Base-by-base conservation (phyloP, 2,329 filamentous ascomycete genomes). In the Camillea tinctor region DNA sequence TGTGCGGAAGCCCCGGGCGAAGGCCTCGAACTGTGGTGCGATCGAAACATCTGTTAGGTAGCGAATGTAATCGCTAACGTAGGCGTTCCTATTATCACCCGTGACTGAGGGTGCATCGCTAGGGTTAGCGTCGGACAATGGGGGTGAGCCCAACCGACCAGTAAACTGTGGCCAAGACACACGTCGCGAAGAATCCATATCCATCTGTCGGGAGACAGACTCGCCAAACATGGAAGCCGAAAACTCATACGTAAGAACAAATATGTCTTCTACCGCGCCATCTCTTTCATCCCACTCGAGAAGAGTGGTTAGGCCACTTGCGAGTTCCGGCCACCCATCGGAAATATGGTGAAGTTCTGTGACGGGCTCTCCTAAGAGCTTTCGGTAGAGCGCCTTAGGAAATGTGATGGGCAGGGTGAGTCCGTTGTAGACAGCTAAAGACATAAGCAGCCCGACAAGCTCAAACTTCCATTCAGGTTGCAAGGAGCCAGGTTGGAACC, bases 401-500 rank as follows among this genome's bases (percentile, higher is more conserved):
- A 99, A 95, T 1, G 90, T 96, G 50, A 98, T 84, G 0, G 95
- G 95, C 1, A 99, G 80, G 0, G 93, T 97, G 22, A 98, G 81
- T 1, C 94, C 94, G 66, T 99, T 99, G 77, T 95, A 97, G 4
- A 98, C 79, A 4, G 95, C 95, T 19, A 99, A 81, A 1, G 91
- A 96, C 64, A 97, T 82, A n/a, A 98, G 78, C 11, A 97, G 76
- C 1, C 95, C 95, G 30, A 97, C 81, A 20, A 98, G 83, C 74
- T 98, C 92, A 69, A 91, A 98, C 71, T 95, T 95, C 85, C 94
- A 95, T 6, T 91, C 80, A 1, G 92, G 91, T 62, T 96, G 93
- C 7, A 92, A 77, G 4, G 92, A 92, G 5, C 88, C 87, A 0
- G 94, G 91, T 53, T 89, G 86, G 69, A 99, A 97, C 91, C 93